Percentiles rank a stretch among this genome's conserved stretches.
Evolutionary conservation across 306 rosid genomes (phyloP).

Genomic region (Sicyos baderoa): DNA sequence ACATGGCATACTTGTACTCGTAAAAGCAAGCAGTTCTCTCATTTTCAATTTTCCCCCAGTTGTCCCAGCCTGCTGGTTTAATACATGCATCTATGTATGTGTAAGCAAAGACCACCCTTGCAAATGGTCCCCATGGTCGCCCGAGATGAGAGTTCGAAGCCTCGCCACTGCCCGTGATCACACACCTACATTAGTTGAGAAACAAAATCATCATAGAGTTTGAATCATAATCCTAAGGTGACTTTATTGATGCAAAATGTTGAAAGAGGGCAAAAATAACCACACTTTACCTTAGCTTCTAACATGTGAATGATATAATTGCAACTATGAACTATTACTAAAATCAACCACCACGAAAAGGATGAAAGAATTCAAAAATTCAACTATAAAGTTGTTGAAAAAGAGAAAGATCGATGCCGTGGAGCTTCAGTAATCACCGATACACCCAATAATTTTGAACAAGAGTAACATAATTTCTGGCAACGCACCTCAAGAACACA

Average conservation of each 20-base stretch:
- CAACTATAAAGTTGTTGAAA: not conserved
- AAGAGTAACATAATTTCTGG: not conserved
- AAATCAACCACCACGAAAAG: not conserved
- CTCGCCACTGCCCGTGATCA: constrained; percentile 66
- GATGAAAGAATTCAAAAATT: not conserved
- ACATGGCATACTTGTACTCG: constrained; percentile 53
- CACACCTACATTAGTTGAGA: constrained; percentile 44
- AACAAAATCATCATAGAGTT: not conserved
- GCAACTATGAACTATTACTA: not conserved
- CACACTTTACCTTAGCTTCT: not conserved
- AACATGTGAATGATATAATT: not conserved
- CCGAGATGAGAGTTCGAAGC: constrained; percentile 52
- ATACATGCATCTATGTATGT: constrained; percentile 69
- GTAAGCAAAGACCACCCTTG: constrained; percentile 75
- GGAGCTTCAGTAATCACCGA: not conserved
- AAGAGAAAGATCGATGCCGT: not conserved
- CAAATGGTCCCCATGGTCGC: constrained; percentile 93
- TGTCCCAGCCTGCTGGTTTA: constrained; percentile 64
- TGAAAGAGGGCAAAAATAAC: not conserved
- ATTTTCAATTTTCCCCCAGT: constrained; percentile 75
- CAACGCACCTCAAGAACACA: constrained; percentile 64
- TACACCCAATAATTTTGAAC: not conserved
- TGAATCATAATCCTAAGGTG: not conserved
- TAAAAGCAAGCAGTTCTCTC: constrained; percentile 71
- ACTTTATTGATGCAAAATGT: not conserved